Evolutionary conservation across 768 basidiomycete genomes (phyloP).

Genomic region (Gloeopeniophorella convolvens): DNA sequence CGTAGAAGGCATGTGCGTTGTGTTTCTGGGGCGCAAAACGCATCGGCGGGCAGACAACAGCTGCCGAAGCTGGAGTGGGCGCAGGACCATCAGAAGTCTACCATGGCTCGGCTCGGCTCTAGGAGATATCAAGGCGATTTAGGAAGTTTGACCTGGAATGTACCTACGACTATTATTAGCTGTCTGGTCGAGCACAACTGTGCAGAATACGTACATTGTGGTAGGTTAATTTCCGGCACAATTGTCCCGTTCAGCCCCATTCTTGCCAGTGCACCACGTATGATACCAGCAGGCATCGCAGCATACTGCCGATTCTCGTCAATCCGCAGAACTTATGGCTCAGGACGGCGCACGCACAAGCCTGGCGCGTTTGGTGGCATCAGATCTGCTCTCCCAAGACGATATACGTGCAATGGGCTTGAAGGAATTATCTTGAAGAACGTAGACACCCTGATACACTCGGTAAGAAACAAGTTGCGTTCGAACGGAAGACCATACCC

Average conservation of each 20-base stretch:
- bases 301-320: constrained; percentile 48
- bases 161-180: constrained; percentile 41
- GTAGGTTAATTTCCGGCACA: constrained; percentile 71
- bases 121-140: constrained; percentile 52
- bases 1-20: too few relatives aligned
- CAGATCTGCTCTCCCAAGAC: constrained; percentile 69
- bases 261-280: constrained; percentile 74
- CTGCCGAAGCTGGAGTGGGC: background rate
- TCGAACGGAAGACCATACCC: constrained; percentile 42
- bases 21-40: too few relatives aligned
- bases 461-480: background rate
- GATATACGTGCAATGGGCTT: constrained; percentile 79
- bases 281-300: constrained; percentile 75
- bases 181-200: background rate
- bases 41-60: too few relatives aligned
- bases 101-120: background rate
- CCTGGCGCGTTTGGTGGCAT: constrained; percentile 64
- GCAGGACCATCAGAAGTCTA: background rate
- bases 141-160: constrained; percentile 76
- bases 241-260: constrained; percentile 75
- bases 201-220: constrained; percentile 65
- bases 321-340: too few relatives aligned
- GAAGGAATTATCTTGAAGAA: constrained; percentile 87
- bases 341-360: constrained; percentile 44
- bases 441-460: constrained; percentile 71